Evolutionary conservation across 1,284 basidiomycete species (phyloP).

Genomic region (Tetrapyrgos nigripes): DNA sequence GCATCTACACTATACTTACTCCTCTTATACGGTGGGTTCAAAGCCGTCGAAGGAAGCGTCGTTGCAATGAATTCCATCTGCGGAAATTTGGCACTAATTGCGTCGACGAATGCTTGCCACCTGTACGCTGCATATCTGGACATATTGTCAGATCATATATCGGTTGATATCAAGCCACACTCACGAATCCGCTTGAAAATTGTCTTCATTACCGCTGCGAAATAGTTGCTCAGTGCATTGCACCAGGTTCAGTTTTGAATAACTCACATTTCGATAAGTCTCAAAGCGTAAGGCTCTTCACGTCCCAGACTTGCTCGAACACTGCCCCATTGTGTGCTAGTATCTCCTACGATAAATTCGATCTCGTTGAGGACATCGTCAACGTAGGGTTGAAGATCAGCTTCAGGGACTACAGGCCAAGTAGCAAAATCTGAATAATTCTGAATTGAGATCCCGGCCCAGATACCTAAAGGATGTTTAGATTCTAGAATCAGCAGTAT

Average conservation of each 20-base stretch:
- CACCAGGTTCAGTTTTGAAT: neutral
- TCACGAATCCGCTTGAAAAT: constrained; percentile 38
- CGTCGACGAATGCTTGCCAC: constrained; percentile 41
- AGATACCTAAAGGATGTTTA: constrained; percentile 32
- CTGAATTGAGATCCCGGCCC: constrained; percentile 40
- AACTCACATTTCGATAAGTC: constrained; percentile 44
- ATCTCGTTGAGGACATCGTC: constrained; percentile 45
- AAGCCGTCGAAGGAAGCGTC: constrained; percentile 36
- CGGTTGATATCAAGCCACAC: neutral
- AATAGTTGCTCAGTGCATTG: neutral
- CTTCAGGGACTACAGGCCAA: constrained; percentile 41
- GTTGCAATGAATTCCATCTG: constrained; percentile 42
- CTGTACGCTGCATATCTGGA: constrained; percentile 42
- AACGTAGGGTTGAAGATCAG: constrained; percentile 42
- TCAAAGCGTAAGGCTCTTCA: constrained; percentile 43
- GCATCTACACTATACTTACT: constrained; percentile 26
- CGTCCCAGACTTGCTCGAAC: constrained; percentile 44
- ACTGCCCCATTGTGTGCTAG: constrained; percentile 40
- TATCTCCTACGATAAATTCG: constrained; percentile 41
- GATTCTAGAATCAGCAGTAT: neutral
- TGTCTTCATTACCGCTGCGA: constrained; percentile 45
- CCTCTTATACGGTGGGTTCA: constrained; percentile 41
- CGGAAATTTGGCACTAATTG: constrained; percentile 33
- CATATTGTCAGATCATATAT: neutral
- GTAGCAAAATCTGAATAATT: constrained; percentile 39